Evolutionary conservation across 805 yeast genomes (phyloP), one percentile per base, ranked within the genome.

Genomic region (Candida verbasci): DNA sequence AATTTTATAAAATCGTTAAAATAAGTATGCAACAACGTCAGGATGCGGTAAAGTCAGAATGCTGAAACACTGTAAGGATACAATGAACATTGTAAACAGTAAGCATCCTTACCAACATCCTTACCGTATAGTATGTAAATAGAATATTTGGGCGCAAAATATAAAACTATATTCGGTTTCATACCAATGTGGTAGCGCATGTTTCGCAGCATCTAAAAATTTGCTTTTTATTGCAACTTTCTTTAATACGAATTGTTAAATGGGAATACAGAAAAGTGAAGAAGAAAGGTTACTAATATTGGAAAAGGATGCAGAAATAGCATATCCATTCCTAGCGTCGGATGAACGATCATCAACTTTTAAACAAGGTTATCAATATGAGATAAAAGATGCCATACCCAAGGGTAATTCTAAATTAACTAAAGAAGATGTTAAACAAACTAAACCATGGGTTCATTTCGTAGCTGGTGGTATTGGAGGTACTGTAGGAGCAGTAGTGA

Each of bases 381-480:
- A 35, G 23, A 20, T 9, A 21, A 24, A 24, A 34, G 21, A 38
- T 15, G 12, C 10, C 6, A 25, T 12, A 12, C 9, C 6, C 40
- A 21, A 25, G 30, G 21, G 11, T 9, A 20, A 20, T 25, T 12
- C 23, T 12, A 23, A 26, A 37, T 16, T 18, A 9, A 29, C 26
- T 3, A 18, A n/a, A 23, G 34, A 25, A 8, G 17, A 21, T 12
- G 31, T 10, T 29, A 46, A 37, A 40, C 43, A 40, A 47, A 45
- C 49, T 4, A 56, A 53, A 37, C 62, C 60, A 33, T 68, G 74
- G 91, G 87, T 83, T 5, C 91, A 84, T 60, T 85, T 85, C 54
- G 85, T 85, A n/a, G 89, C 94, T 9, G 94, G 93, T 34, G 95
- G 95, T 10, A 57, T 86, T 17, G 99, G 97, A 23, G 99, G 98